phyloP scores from a whole-genome alignment of 345 rosid species.

The Microthlaspi erraticum region DNA sequence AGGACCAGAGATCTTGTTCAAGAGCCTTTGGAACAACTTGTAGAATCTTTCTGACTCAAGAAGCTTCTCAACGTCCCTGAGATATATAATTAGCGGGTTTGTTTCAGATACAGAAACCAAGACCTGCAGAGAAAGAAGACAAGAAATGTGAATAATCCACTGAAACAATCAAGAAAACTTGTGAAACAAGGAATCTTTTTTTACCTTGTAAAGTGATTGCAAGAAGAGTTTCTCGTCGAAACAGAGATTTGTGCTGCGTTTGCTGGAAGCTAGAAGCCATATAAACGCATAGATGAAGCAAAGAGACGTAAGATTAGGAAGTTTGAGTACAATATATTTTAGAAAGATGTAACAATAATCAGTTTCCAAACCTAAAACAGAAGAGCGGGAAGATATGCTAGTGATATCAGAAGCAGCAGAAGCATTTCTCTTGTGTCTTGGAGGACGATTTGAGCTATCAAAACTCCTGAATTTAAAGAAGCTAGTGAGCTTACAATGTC shows the following conservation, averaged over 20 bases:
- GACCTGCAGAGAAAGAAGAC: constrained; percentile 54
- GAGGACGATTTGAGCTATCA: constrained; percentile 54
- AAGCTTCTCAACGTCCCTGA: constrained; percentile 81
- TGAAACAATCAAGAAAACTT: background rate
- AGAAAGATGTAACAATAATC: constrained; percentile 7
- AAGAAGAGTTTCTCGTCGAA: constrained; percentile 81
- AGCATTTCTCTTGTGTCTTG: constrained; percentile 68
- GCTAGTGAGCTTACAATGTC: constrained; percentile 21
- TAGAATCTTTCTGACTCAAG: constrained; percentile 75
- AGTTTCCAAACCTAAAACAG: constrained; percentile 56
- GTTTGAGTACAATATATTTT: background rate
- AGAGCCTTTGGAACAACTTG: constrained; percentile 64
- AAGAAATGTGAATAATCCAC: background rate
- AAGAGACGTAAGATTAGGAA: constrained; percentile 13
- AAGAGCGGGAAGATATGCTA: constrained; percentile 53
- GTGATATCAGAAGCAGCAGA: constrained; percentile 72
- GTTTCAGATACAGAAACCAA: constrained; percentile 70
- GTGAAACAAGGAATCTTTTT: background rate
- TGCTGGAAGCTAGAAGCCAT: constrained; percentile 53
- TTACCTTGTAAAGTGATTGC: constrained; percentile 91
- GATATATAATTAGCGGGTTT: constrained; percentile 67
- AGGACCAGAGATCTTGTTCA: constrained; percentile 76
- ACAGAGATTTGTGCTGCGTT: constrained; percentile 69
- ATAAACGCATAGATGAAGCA: constrained; percentile 16
- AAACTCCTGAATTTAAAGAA: constrained; percentile 48